Evolutionary conservation across 495 filamentous ascomycete species (phyloP).

Genomic region (Platismatia glauca): DNA sequence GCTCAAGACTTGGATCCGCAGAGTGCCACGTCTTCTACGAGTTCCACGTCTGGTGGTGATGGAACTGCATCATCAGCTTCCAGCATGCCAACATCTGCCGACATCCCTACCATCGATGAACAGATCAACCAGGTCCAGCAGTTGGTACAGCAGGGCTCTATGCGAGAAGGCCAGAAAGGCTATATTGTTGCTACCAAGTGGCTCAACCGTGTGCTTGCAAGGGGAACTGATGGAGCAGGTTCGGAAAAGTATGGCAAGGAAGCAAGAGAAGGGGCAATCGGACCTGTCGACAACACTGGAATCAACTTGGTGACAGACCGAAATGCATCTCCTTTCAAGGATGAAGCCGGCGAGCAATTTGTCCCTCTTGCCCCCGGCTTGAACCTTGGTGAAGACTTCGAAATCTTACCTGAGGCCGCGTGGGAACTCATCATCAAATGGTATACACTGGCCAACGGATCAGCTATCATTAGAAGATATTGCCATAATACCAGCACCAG

Average conservation of each 20-base stretch:
- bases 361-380: slow-evolving; percentile 70
- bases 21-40: slow-evolving; percentile 15
- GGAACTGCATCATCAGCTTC: slow-evolving; percentile 18
- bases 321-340: slow-evolving; percentile 34
- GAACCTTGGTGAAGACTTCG: slow-evolving; percentile 55
- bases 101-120: slow-evolving; percentile 58
- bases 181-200: slow-evolving; percentile 73
- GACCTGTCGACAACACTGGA: slow-evolving; percentile 82
- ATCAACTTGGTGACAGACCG: slow-evolving; percentile 39
- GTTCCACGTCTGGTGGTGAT: slow-evolving; percentile 14
- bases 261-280: slow-evolving; percentile 53
- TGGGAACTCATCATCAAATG: slow-evolving; percentile 75
- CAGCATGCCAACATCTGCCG: slow-evolving; percentile 13
- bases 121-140: slow-evolving; percentile 64
- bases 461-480: slow-evolving; percentile 63
- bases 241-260: slow-evolving; percentile 49
- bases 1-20: slow-evolving; percentile 16
- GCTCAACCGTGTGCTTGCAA: slow-evolving; percentile 64
- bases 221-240: slow-evolving; percentile 47
- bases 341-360: slow-evolving; percentile 51
- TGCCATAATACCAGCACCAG: slow-evolving; percentile 65
- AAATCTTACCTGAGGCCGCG: slow-evolving; percentile 64
- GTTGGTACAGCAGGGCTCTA: slow-evolving; percentile 36
- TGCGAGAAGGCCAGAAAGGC: slow-evolving; percentile 61
- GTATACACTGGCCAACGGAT: slow-evolving; percentile 67